Base-by-base conservation (phyloP, 768 basidiomycete species). In the Cantharellus anzutake region DNA sequence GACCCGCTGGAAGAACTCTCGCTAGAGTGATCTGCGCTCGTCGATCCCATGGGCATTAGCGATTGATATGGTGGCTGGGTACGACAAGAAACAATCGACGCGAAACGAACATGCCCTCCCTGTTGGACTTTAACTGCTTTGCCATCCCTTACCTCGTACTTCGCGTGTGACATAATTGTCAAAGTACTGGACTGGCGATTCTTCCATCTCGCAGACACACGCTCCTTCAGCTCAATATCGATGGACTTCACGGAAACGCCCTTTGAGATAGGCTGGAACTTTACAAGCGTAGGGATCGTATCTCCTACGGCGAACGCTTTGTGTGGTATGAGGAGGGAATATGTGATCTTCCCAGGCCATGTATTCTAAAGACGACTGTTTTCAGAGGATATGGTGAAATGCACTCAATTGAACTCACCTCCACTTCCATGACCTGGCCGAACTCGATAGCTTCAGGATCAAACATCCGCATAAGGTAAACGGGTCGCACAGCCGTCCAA, bases 291-390 rank as follows among this genome's bases (percentile, higher is more conserved):
- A 0, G 84, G 83, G 60, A 96, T 72, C 5, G 76, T 77, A 70
- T 97, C 92, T 3, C 92, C 93, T 0, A 83, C 86, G 0, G 91
- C 88, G 82, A 86, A 97, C 0, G 93, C 94, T 68, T 93, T 94
- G 76, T 94, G 91, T 0, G 93, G 93, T 40, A 98, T 71, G 73
- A 91, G 86, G 67, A 90, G 80, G 3, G 85, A 83, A 70, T 94
- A 97, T 92, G 93, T 94, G 71, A 96, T 74, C 73, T 97, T 98
- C 29, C 84, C 85, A 0, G 94, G 92, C 94, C 94, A 98, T 14
- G 91, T 92, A 69, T 93, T 96, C 70, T 55, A 55, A 14, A 7
- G 52, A 7, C 14, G 7, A 37, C 52, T 14, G 35, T 11, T 96
- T 55, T 37, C 14, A 55, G 35, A 55, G 38, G 7, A 11, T 48